Evolutionary conservation across 306 rosid genomes (phyloP), one percentile per base, ranked within the genome.

Genomic region (Aeschynomene evenia): DNA sequence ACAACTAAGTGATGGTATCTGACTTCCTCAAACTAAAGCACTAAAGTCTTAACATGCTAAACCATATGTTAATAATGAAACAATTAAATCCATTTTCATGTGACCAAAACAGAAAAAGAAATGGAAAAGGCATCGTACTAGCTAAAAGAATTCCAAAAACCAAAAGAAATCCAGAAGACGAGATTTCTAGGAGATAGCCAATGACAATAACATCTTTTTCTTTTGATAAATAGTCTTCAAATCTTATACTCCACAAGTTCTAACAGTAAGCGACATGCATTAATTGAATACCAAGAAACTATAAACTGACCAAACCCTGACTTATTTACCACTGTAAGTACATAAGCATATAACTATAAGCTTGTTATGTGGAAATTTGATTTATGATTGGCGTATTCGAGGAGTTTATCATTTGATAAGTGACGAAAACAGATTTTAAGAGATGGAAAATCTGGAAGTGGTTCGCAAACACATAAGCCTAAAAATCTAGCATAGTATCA

Each of bases 1-100:
- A 43, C 57, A 50, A 40, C 18, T 33, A 59, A 66, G 34, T 26
- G 73, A 81, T 37, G 52, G 74, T 15, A 50, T 65, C 39, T 65
- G 49, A 43, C 21, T 48, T 9, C 19, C 31, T 22, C 63, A 37
- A 80, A 49, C 42, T 46, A 40, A 54, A 22, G 48, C 24, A n/a
- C n/a, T n/a, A n/a, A n/a, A n/a, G n/a, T 68, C 31, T 48, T 18
- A 40, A 61, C 51, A 60, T 70, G 59, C 13, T 69, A 62, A 45
- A 60, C 51, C 36, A 76, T 29, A 70, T 49, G 63, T 9, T 70
- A 23, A 31, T 5, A 42, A 24, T 3, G 5, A 70, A 49, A 49
- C 40, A 37, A 12, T 50, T 40, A 40, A 59, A 65, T 43, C 9
- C 26, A 61, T 8, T 66, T 58, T 53, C 21, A 13, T 12, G 37